Evolutionary conservation across 2,329 filamentous ascomycete genomes (phyloP), one percentile per base, ranked within the genome.

Genomic region (Xylariaceae sp.): DNA sequence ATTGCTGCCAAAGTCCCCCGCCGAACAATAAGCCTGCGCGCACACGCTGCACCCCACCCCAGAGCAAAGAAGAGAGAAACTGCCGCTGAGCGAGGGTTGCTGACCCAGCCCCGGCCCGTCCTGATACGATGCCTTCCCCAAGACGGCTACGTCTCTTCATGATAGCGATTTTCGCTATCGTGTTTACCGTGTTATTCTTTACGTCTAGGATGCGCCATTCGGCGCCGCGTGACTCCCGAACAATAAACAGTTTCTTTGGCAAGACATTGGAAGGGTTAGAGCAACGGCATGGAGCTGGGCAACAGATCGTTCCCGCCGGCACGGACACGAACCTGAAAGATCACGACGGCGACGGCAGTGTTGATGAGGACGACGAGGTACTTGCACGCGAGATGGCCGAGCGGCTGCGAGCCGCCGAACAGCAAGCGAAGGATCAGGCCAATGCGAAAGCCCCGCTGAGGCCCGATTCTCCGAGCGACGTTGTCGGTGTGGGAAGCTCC

Each of bases 131-230:
- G 87, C 81, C 84, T 64, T 87, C 86, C 18, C 76, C 80, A 63
- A 84, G 89, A 60, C 85, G 89, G 63, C 67, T 89, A 64, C 85
- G 85, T 67, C 74, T 87, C 62, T 74, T 90, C 52, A 74, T 82
- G 59, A 75, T 92, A 64, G 75, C 86, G 53, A 76, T 85, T 52
- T 62, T 91, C 61, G 76, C 84, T 60, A 75, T 81, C 55, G 71
- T 92, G 55, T 72, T 92, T 61, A 77, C 85, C 43, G 74, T 87
- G 51, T 75, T 95, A 62, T 90, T 92, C 75, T 85, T 89, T 68
- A 86, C 85, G 18, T 80, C 79, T n/a, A 78, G 78, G 46, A 73
- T 80, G 49, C 77, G 79, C 53, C 74, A 79, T 47, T 75, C 76
- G 32, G 70, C 73, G 56, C 74, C 74, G 45, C 77, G 71, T 41